Percentiles rank a stretch among this genome's conserved stretches.
Conservation (phyloP, 2,329 filamentous ascomycete genomes). For the Cercospora zeina region DNA sequence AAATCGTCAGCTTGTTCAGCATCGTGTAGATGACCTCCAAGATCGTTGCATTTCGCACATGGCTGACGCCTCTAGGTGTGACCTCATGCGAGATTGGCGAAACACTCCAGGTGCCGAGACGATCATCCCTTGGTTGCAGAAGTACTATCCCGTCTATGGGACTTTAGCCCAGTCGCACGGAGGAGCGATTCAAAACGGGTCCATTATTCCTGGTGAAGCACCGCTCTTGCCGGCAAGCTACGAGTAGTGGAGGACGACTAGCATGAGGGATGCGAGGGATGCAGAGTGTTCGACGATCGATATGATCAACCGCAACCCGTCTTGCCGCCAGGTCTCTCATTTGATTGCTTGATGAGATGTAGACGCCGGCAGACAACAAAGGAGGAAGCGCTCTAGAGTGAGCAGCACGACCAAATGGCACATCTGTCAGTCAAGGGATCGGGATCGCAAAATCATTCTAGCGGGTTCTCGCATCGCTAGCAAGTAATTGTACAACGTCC, state of each 20-base stretch:
- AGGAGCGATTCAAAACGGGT: constrained; percentile 61
- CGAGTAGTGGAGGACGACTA: background rate
- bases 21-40: constrained; percentile 48
- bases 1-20: constrained; percentile 62
- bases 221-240: constrained; percentile 28
- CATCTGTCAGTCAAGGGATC: no score
- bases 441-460: no score
- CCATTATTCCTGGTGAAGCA: constrained; percentile 58
- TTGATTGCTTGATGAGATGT: background rate
- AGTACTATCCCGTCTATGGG: constrained; percentile 65
- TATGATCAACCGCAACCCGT: background rate
- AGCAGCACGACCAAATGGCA: no score
- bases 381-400: no score
- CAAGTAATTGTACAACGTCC: no score
- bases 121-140: constrained; percentile 64
- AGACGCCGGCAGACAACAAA: no score
- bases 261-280: background rate
- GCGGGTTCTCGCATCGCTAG: no score
- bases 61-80: constrained; percentile 44
- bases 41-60: background rate
- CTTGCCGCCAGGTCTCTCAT: background rate
- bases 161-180: constrained; percentile 63
- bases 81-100: constrained; percentile 72
- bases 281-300: background rate
- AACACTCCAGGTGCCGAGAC: constrained; percentile 53